These are phyloP conservation scores for Fonsecaea erecta DNA, from an alignment of 2,329 filamentous ascomycete species.

Conservation along the genomic window DNA sequence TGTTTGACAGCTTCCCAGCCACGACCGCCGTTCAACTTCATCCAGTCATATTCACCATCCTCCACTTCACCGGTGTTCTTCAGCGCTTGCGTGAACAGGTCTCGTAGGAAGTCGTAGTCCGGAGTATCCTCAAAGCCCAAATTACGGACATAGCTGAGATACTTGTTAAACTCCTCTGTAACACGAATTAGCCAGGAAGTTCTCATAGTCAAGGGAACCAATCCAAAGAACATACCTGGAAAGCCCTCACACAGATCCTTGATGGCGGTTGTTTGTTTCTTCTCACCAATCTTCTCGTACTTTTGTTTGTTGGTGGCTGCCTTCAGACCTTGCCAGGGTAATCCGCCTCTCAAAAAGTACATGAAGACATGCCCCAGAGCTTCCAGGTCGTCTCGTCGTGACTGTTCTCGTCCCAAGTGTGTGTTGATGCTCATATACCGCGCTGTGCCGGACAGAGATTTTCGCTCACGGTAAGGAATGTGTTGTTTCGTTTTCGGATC, in stretches of 20 bases:
- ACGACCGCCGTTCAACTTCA: constrained; percentile 94
- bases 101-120: constrained; percentile 96
- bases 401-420: constrained; percentile 94
- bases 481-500: constrained; percentile 99
- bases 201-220: background rate
- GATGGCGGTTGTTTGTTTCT: constrained; percentile 97
- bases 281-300: constrained; percentile 99
- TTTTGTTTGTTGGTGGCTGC: constrained; percentile 86
- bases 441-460: constrained; percentile 93
- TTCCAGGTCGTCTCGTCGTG: constrained; percentile 92
- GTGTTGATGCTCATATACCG: constrained; percentile 99
- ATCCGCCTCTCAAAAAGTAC: constrained; percentile 69
- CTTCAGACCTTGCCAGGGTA: constrained; percentile 67
- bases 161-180: constrained; percentile 92
- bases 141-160: constrained; percentile 95
- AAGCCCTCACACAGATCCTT: constrained; percentile 97
- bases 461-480: constrained; percentile 95
- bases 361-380: constrained; percentile 74
- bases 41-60: constrained; percentile 99
- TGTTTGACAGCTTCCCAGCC: constrained; percentile 83
- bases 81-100: constrained; percentile 92
- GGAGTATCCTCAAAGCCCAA: constrained; percentile 98
- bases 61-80: constrained; percentile 94
- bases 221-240: constrained; percentile 61
- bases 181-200: constrained; percentile 41